Evolutionary conservation across 1,139 yeast species (phyloP), one percentile per base, ranked within the genome.

Genomic region (Candida glucosophila): DNA sequence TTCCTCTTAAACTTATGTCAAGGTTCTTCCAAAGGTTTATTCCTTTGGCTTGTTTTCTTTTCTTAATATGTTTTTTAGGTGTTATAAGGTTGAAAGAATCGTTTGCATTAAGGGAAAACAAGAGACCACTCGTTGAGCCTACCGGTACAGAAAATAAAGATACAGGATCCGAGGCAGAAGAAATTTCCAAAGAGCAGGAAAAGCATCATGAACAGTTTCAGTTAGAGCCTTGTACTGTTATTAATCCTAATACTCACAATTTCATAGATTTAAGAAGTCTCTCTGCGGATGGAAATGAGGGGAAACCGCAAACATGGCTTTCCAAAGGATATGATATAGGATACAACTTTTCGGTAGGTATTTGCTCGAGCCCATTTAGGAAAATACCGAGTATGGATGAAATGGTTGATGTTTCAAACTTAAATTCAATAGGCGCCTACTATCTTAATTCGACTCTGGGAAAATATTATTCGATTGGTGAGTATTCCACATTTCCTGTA

Each of bases 291-390:
- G 58, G 59, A 2, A 48, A 52, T 26, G 72, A 67, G 14, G 69
- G 67, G 2, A 55, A 50, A 28, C 50, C 67, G 0, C 49, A 63
- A 23, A 67, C 75, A 5, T 83, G 90, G 85, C 53, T 63, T 23
- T 74, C 88, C 3, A 66, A 67, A 33, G 93, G 93, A 0, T 68
- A 67, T 43, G 93, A 80, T 38, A 72, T 71, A 39, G 77, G 78
- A 12, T 64, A 62, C 28, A 86, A 86, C 49, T 86, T 77, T 52
- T 80, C 95, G 1, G 40, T 86, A 22, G 90, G 92, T 6, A 62
- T 86, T 4, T 86, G 96, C 43, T 72, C 86, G 5, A 60, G 76
- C 6, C 81, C 83, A 1, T 54, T 74, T 44, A 63, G 63, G 31
- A 50, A 51, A 26, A 50, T 50, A 8, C 61, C 60, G 23, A 39